Evolutionary conservation across 495 filamentous ascomycete species (phyloP).

Genomic region (Lophiostoma macrostomum): DNA sequence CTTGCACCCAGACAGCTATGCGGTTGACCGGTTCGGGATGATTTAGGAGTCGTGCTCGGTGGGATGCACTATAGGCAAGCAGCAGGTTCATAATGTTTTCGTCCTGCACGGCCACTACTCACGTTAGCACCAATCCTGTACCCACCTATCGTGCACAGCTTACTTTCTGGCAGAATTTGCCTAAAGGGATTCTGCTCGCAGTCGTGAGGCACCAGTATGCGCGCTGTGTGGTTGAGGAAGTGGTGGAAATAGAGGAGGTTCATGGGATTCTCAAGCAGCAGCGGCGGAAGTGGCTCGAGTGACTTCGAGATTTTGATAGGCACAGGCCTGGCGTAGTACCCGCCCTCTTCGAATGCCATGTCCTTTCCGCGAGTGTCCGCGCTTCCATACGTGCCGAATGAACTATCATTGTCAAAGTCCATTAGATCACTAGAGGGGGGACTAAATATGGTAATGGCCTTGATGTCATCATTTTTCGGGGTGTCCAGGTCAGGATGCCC

Average conservation of each 20-base stretch:
- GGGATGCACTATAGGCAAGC: conserved; percentile 77
- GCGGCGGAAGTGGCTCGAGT: conserved; percentile 57
- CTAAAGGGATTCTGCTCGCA: conserved; percentile 72
- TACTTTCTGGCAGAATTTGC: conserved; percentile 66
- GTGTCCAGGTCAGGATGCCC: conserved; percentile 67
- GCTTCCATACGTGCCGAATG: conserved; percentile 16
- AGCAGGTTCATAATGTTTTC: conserved; percentile 71
- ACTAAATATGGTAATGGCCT: conserved; percentile 52
- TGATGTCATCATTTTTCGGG: conserved; percentile 63
- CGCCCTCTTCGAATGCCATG: conserved; percentile 51
- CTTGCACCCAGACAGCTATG: conserved; percentile 74
- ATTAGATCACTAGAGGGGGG: conserved; percentile 42
- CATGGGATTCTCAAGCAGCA: conserved; percentile 69
- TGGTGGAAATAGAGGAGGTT: conserved; percentile 76
- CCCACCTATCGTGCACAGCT: conserved; percentile 32
- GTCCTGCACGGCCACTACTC: conserved; percentile 63
- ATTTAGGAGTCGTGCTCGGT: conserved; percentile 71
- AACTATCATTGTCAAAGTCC: conserved; percentile 46
- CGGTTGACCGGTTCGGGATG: conserved; percentile 73
- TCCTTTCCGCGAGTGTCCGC: conserved; percentile 38
- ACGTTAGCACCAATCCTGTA: conserved; percentile 8
- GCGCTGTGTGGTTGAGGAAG: conserved; percentile 75
- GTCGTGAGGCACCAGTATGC: conserved; percentile 72
- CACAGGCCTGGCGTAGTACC: conserved; percentile 69
- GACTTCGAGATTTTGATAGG: conserved; percentile 64